Percentiles rank a stretch among this genome's conserved stretches.
phyloP scores from a whole-genome alignment of 2,329 filamentous ascomycete species.

The Phialophora tarda region DNA sequence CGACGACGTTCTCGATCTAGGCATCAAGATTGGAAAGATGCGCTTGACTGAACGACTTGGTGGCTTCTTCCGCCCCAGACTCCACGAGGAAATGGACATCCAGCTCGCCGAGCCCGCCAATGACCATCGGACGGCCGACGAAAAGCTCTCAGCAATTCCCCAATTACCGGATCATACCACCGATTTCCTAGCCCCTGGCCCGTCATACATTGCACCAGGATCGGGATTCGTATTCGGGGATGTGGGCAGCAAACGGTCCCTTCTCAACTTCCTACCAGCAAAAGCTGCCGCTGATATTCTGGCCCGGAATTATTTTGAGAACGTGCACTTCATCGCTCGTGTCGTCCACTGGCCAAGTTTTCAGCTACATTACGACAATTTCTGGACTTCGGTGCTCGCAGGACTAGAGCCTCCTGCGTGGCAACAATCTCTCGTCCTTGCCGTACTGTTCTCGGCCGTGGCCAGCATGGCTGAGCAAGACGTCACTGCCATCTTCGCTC shows the following conservation, averaged over 20 bases:
- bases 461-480: constrained; percentile 67
- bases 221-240: constrained; percentile 71
- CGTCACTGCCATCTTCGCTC: constrained; percentile 60
- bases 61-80: constrained; percentile 71
- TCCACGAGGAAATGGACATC: constrained; percentile 63
- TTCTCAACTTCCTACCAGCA: constrained; percentile 67
- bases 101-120: constrained; percentile 30
- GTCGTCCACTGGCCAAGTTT: constrained; percentile 71
- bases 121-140: constrained; percentile 27
- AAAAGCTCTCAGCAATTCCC: constrained; percentile 24
- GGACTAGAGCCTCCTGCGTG: constrained; percentile 68
- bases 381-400: constrained; percentile 67
- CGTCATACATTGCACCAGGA: constrained; percentile 70
- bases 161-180: constrained; percentile 31
- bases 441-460: constrained; percentile 70
- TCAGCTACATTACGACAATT: constrained; percentile 66
- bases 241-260: constrained; percentile 53
- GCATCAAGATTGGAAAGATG: constrained; percentile 73
- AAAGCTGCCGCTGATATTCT: constrained; percentile 65
- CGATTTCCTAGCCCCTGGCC: constrained; percentile 66
- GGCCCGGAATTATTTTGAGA: constrained; percentile 69
- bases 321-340: constrained; percentile 72
- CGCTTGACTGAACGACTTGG: constrained; percentile 76
- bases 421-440: constrained; percentile 71
- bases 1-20: constrained; percentile 73